Evolutionary conservation across 805 yeast species (phyloP).

Genomic region (Kregervanrija fluxuum): DNA sequence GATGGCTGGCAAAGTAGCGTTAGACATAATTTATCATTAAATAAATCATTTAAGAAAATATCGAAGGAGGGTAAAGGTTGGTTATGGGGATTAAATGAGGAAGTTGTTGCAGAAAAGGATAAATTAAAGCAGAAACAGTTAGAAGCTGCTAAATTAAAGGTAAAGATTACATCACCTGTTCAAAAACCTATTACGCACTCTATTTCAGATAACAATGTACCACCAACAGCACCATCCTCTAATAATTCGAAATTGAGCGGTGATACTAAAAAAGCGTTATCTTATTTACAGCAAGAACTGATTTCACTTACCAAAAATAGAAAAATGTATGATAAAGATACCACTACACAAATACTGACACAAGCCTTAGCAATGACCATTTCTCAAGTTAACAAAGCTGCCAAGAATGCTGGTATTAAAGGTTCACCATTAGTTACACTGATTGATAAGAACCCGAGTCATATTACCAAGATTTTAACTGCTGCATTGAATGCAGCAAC

Average conservation of each 20-base stretch:
- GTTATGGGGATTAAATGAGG: conserved; percentile 90
- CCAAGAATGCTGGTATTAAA: conserved; percentile 74
- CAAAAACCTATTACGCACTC: conserved; percentile 1
- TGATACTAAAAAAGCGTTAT: conserved; percentile 67
- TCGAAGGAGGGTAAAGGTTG: conserved; percentile 90
- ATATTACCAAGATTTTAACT: conserved; percentile 68
- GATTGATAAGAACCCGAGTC: conserved; percentile 76
- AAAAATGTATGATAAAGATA: conserved; percentile 68
- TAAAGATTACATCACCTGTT: conserved; percentile 4
- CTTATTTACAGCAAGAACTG: conserved; percentile 80
- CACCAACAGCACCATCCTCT: background rate
- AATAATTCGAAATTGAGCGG: conserved; percentile 23
- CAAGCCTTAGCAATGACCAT: conserved; percentile 91
- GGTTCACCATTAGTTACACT: conserved; percentile 72
- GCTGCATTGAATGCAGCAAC: conserved; percentile 80
- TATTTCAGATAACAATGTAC: background rate
- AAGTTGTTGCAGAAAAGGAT: conserved; percentile 76
- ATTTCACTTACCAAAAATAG: conserved; percentile 73
- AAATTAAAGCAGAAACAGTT: conserved; percentile 55
- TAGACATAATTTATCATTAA: conserved; percentile 79
- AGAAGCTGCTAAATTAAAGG: conserved; percentile 40
- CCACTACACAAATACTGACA: conserved; percentile 78
- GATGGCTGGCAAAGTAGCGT: conserved; percentile 98
- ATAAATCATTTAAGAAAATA: conserved; percentile 76
- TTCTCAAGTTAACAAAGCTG: conserved; percentile 82